phyloP scores from a whole-genome alignment of 495 filamentous ascomycete genomes.

The Cercophora sp. region DNA sequence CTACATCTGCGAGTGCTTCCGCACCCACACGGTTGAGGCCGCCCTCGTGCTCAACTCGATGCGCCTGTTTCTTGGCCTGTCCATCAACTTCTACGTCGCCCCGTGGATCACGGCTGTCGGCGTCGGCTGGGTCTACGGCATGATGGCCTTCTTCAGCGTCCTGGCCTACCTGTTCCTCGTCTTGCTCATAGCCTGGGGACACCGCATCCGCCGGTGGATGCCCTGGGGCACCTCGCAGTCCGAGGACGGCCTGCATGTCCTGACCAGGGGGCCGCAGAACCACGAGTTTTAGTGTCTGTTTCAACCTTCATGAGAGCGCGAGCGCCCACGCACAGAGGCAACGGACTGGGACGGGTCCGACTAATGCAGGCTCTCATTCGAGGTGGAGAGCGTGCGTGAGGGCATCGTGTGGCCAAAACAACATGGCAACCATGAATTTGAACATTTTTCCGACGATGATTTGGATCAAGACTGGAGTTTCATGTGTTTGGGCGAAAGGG shows the following conservation, averaged over 20 bases:
- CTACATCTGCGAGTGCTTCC: constrained; percentile 48
- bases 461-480: too few species aligned
- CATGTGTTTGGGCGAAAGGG: too few species aligned
- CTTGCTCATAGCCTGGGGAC: constrained; percentile 29
- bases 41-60: constrained; percentile 39
- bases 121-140: constrained; percentile 51
- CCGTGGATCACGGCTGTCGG: constrained; percentile 43
- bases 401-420: too few species aligned
- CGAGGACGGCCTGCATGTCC: constrained; percentile 25
- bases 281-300: background rate
- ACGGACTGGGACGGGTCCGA: too few species aligned
- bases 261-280: constrained; percentile 1
- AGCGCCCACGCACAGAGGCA: too few species aligned
- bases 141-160: constrained; percentile 46
- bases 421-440: too few species aligned
- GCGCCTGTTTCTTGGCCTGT: constrained; percentile 41
- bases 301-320: too few species aligned
- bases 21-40: constrained; percentile 41
- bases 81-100: constrained; percentile 46
- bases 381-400: too few species aligned
- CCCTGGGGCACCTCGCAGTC: constrained; percentile 12
- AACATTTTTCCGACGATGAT: too few species aligned
- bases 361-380: too few species aligned
- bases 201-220: constrained; percentile 18
- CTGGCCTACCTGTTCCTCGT: constrained; percentile 35